Evolutionary conservation across 805 yeast species (phyloP), one percentile per base, ranked within the genome.

Genomic region (Saccharomyces cerevisiae): DNA sequence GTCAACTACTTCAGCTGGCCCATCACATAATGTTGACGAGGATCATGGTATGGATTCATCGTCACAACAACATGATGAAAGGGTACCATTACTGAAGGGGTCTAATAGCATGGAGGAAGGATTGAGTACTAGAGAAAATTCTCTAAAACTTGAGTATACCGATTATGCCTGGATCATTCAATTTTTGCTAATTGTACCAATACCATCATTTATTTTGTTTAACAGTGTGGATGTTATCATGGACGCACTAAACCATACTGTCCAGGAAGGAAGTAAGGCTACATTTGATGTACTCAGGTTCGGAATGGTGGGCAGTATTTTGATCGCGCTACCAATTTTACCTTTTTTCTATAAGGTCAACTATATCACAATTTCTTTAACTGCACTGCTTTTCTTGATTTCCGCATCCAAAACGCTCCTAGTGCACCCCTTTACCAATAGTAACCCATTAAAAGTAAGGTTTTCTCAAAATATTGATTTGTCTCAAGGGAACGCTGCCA

Each of bases 151-250:
- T 5, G 17, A 36, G 13, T 28, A 46, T n/a, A 28, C 8, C 49
- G 79, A 84, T 46, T 88, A 85, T 64, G 96, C 86, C 62, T 90
- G 97, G 96, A 76, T 84, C 14, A 59, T 88, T 17, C 96, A 90
- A 67, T 89, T 80, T 62, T 59, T 87, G 31, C 57, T 83, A 1
- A 66, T 85, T 17, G 88, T 85, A 13, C 96, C 97, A 2, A 51
- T 85, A 13, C 71, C 85, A 1, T 72, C 83, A 2, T 63, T 84
- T 36, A 63, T 83, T n/a, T 77, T 80, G 60, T 77, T 79, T 53
- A 69, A 77, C 41, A 84, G 85, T 5, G 56, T 64, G 6, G 78
- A 76, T 55, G 68, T 87, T 55, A 62, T 83, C 1, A 64, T 88
- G 32, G 83, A 82, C 55, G 94, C 88, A 0, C 57, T 85, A 22